Evolutionary conservation across 2,329 filamentous ascomycete species (phyloP).

Genomic region (Ophiostoma sp.): DNA sequence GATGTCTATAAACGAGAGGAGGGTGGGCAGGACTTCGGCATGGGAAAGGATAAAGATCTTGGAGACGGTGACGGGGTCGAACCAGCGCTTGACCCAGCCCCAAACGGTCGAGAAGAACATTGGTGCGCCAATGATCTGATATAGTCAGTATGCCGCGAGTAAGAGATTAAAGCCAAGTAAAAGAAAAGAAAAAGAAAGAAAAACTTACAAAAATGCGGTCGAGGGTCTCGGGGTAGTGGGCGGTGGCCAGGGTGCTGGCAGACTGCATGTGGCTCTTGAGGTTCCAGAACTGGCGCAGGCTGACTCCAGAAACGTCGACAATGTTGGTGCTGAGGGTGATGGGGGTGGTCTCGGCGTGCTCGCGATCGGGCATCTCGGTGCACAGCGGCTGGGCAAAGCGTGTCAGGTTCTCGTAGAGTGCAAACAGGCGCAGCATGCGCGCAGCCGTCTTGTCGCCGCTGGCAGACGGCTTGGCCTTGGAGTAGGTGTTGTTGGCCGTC

Average conservation of each 20-base stretch:
- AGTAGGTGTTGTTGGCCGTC: conserved; percentile 51
- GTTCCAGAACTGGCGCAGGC: conserved; percentile 93
- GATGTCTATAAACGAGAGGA: conserved; percentile 74
- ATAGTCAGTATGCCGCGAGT: conserved; percentile 32
- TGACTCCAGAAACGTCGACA: conserved; percentile 83
- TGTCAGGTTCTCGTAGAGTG: conserved; percentile 87
- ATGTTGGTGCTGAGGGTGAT: conserved; percentile 93
- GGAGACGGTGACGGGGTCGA: conserved; percentile 85
- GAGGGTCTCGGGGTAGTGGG: conserved; percentile 90
- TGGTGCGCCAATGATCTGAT: conserved; percentile 71
- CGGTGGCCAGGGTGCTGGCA: conserved; percentile 79
- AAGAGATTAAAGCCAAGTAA: not conserved
- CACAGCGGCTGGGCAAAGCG: conserved; percentile 82
- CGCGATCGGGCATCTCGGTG: conserved; percentile 66
- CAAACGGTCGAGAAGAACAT: conserved; percentile 88
- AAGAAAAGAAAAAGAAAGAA: not conserved
- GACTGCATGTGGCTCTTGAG: conserved; percentile 91
- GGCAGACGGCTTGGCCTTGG: conserved; percentile 50
- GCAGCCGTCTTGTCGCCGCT: conserved; percentile 60
- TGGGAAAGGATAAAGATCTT: conserved; percentile 88
- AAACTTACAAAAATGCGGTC: conserved; percentile 60
- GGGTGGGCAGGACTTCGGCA: conserved; percentile 67
- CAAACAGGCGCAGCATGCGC: conserved; percentile 80
- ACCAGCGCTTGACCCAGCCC: conserved; percentile 95
- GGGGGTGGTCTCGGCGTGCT: conserved; percentile 65